These are phyloP conservation scores for Moniliella sp. DNA, from an alignment of 1,284 basidiomycete genomes.

Conservation along the genomic window DNA sequence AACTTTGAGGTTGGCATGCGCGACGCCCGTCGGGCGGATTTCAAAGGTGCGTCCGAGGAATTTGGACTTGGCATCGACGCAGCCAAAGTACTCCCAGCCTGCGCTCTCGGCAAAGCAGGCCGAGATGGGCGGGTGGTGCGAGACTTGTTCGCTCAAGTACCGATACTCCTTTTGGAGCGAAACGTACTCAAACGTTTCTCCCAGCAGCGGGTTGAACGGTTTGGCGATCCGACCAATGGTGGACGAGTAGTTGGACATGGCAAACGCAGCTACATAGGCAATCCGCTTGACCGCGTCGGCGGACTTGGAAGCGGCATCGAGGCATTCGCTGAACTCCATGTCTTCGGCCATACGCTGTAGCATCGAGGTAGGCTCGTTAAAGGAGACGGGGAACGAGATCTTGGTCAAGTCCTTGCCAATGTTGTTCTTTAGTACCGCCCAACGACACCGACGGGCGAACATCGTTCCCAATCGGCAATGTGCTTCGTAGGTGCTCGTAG, in stretches of 20 bases:
- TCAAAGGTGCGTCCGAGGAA: conserved; percentile 67
- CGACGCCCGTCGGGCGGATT: conserved; percentile 78
- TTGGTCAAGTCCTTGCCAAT: conserved; percentile 92
- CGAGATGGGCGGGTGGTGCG: conserved; percentile 89
- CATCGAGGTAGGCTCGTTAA: conserved; percentile 63
- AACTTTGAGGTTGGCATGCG: conserved; percentile 64
- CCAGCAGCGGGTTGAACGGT: conserved; percentile 37
- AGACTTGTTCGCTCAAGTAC: conserved; percentile 83
- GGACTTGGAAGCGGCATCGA: conserved; percentile 63
- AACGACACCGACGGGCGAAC: conserved; percentile 71
- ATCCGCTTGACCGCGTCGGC: conserved; percentile 58
- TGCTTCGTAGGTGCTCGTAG: conserved; percentile 49
- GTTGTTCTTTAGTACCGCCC: conserved; percentile 82
- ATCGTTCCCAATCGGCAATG: conserved; percentile 51
- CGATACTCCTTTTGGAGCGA: conserved; percentile 55
- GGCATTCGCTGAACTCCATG: conserved; percentile 27
- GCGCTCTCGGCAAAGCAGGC: conserved; percentile 72
- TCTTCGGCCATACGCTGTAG: conserved; percentile 45
- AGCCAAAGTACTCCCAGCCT: conserved; percentile 68
- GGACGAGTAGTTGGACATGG: conserved; percentile 91
- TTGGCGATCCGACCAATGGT: conserved; percentile 45
- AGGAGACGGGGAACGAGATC: conserved; percentile 84
- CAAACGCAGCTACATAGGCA: conserved; percentile 84
- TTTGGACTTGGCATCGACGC: conserved; percentile 30
- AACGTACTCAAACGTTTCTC: conserved; percentile 86